These are phyloP conservation scores for Pseudocercospora vitis DNA, from an alignment of 2,329 filamentous ascomycete genomes.

Conservation along the genomic window DNA sequence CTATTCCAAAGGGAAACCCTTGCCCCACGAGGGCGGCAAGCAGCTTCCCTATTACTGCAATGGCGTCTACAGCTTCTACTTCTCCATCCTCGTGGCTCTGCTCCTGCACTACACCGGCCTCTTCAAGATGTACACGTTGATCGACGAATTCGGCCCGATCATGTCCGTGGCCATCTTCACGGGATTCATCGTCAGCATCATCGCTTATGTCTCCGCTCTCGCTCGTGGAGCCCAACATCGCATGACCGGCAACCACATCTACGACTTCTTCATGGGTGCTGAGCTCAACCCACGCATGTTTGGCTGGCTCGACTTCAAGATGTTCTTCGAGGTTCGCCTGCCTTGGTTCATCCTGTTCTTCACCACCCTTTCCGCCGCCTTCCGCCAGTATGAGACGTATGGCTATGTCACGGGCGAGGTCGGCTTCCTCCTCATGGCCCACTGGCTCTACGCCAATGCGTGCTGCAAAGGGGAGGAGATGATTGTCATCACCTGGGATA, in stretches of 20 bases:
- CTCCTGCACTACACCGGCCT: constrained; percentile 76
- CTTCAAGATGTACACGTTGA: constrained; percentile 86
- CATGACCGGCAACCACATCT: constrained; percentile 80
- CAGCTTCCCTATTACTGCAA: constrained; percentile 95
- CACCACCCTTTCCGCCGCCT: constrained; percentile 71
- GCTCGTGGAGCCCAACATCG: constrained; percentile 80
- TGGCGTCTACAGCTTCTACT: constrained; percentile 81
- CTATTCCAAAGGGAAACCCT: constrained; percentile 81
- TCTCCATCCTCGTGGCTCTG: constrained; percentile 71
- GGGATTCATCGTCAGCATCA: constrained; percentile 76
- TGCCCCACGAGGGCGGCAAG: constrained; percentile 78
- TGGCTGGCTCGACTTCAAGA: constrained; percentile 83
- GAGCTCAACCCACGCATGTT: constrained; percentile 79
- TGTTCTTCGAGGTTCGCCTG: constrained; percentile 92
- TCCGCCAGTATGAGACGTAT: constrained; percentile 79
- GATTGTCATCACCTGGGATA: constrained; percentile 88
- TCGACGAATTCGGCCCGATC: constrained; percentile 92
- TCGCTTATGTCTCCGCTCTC: constrained; percentile 84
- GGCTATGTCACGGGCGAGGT: constrained; percentile 87
- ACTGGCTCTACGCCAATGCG: constrained; percentile 89
- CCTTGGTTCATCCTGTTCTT: constrained; percentile 91
- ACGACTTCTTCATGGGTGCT: constrained; percentile 90
- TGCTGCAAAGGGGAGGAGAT: constrained; percentile 90
- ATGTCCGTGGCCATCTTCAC: constrained; percentile 91
- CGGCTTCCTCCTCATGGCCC: constrained; percentile 79